Conservation (phyloP, 306 rosid species). For the Arachis hypogaea region DNA sequence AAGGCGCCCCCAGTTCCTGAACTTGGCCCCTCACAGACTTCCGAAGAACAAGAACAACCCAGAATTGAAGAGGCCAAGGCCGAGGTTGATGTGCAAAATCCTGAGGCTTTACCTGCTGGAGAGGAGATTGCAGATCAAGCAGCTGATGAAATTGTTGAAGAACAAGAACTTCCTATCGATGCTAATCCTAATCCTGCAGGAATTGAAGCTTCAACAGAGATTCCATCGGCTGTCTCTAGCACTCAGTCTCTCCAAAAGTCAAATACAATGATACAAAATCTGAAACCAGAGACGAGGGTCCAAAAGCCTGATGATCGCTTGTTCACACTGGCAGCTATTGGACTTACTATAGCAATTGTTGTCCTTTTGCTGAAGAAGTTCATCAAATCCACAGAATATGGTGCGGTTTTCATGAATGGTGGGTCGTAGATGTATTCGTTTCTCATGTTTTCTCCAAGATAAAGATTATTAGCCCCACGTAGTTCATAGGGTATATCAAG, state of each 20-base stretch:
- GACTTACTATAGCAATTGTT: constrained; percentile 83
- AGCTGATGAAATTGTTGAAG: constrained; percentile 62
- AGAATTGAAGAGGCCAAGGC: constrained; percentile 46
- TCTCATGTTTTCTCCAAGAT: constrained; percentile 27
- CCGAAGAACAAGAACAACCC: constrained; percentile 64
- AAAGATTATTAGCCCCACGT: constrained; percentile 25
- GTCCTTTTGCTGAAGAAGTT: constrained; percentile 87
- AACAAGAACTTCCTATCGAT: constrained; percentile 48
- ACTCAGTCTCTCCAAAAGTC: constrained; percentile 50
- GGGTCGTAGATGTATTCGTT: constrained; percentile 58
- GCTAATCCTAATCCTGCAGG: constrained; percentile 45
- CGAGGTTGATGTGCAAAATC: constrained; percentile 40
- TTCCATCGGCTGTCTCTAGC: constrained; percentile 46
- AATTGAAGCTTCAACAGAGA: constrained; percentile 48
- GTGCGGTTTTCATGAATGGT: constrained; percentile 77
- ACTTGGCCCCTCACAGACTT: constrained; percentile 45
- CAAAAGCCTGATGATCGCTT: constrained; percentile 75
- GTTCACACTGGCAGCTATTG: constrained; percentile 92
- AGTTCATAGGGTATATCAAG: constrained; percentile 28
- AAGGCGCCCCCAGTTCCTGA: constrained; percentile 76
- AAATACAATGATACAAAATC: constrained; percentile 51
- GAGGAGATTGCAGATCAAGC: constrained; percentile 51
- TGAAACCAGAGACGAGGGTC: constrained; percentile 56
- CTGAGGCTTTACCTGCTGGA: constrained; percentile 43
- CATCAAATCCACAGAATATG: constrained; percentile 68